phyloP scores from a whole-genome alignment of 768 basidiomycete species.

The Phlegmacium glaucopus region DNA sequence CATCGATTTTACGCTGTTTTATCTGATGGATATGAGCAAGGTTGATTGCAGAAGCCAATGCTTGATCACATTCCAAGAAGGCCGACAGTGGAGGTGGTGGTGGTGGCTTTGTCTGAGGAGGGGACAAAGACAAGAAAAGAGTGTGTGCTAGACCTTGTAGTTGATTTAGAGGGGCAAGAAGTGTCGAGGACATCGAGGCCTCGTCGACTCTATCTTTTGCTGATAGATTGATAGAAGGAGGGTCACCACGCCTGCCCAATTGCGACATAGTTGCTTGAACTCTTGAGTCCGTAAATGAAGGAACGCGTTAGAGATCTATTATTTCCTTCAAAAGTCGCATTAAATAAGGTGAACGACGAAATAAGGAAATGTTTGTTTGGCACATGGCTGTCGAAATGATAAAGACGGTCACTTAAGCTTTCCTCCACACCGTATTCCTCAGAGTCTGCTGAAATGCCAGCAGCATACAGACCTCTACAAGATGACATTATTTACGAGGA shows the following conservation, averaged over 20 bases:
- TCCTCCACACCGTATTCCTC: too few species aligned
- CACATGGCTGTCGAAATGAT: constrained; percentile 10
- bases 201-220: constrained; percentile 14
- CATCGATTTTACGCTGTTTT: constrained; percentile 71
- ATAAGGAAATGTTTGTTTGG: neutral
- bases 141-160: constrained; percentile 62
- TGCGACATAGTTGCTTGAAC: constrained; percentile 11
- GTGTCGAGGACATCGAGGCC: constrained; percentile 55
- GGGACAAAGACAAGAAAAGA: constrained; percentile 72
- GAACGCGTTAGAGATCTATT: neutral
- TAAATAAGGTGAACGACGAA: too few species aligned
- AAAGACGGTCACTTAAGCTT: too few species aligned
- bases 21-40: constrained; percentile 70
- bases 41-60: constrained; percentile 63
- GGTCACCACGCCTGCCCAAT: constrained; percentile 8
- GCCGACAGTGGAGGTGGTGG: constrained; percentile 56
- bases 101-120: constrained; percentile 58
- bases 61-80: constrained; percentile 60
- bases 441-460: constrained; percentile 21
- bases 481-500: constrained; percentile 28
- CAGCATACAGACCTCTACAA: constrained; percentile 18
- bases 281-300: too few species aligned
- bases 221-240: constrained; percentile 10
- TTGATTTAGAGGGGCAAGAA: constrained; percentile 60
- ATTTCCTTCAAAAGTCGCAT: too few species aligned